phyloP scores from a whole-genome alignment of 106 monocot species.

The Posidonia australis region DNA sequence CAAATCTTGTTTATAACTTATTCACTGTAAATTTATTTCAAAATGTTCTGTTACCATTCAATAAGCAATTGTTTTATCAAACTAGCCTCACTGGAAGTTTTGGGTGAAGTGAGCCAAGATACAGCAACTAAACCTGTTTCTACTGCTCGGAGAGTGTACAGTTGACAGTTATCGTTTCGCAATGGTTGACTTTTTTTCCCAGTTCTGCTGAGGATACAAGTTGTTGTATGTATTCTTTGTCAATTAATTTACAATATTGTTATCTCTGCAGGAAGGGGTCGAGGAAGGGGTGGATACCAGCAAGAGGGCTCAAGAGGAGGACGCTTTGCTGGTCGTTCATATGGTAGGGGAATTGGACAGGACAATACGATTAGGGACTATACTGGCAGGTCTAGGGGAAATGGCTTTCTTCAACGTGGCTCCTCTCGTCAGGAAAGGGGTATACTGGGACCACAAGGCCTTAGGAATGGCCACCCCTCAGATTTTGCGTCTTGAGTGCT shows the following conservation, averaged over 20 bases:
- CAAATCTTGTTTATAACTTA: no score
- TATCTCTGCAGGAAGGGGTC: slow-evolving; percentile 6
- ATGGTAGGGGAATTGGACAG: not conserved
- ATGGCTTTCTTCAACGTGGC: slow-evolving; percentile 3
- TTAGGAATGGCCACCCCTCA: not conserved
- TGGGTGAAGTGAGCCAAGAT: no score
- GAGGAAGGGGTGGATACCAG: slow-evolving; percentile 14
- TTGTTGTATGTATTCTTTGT: not conserved
- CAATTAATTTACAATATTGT: no score
- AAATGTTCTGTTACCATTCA: no score
- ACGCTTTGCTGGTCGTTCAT: slow-evolving; percentile 6
- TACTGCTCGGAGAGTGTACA: no score
- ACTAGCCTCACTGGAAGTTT: no score
- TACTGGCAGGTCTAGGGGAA: slow-evolving; percentile 6
- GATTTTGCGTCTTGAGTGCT: slow-evolving; percentile 4
- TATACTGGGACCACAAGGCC: not conserved
- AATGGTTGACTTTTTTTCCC: no score
- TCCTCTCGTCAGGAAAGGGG: slow-evolving; percentile 4
- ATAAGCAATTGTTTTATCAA: no score
- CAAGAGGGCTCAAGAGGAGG: slow-evolving; percentile 8
- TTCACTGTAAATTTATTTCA: no score
- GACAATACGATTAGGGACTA: slow-evolving; percentile 1
- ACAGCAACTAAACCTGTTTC: no score
- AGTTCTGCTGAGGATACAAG: not conserved
- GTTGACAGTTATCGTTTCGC: no score